A percentile compares a stretch with the other conserved stretches of the same genome.
Evolutionary conservation across 2,329 filamentous ascomycete genomes (phyloP).

Genomic region (Botryotinia globosa): DNA sequence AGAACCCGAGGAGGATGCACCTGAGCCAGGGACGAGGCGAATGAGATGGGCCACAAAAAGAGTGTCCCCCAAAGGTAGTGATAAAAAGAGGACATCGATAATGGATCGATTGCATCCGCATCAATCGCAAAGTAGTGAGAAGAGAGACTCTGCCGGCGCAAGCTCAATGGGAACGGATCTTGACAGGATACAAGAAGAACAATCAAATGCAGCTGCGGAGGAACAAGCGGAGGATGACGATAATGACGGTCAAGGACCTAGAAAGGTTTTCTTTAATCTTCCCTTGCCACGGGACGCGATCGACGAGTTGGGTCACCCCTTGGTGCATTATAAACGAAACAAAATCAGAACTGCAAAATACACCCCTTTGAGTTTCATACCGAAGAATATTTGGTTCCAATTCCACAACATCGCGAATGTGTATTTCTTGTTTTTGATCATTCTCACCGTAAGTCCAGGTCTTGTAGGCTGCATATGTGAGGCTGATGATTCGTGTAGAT

Average conservation of each 20-base stretch:
- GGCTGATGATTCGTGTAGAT: slow-evolving; percentile 57
- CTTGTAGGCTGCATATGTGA: slow-evolving; percentile 1
- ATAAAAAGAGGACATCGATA: slow-evolving; percentile 77
- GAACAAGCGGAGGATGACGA: slow-evolving; percentile 41
- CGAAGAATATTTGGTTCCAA: slow-evolving; percentile 96
- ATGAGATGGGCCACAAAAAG: slow-evolving; percentile 97
- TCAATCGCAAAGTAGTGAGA: slow-evolving; percentile 59
- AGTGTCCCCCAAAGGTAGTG: slow-evolving; percentile 70
- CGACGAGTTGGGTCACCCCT: slow-evolving; percentile 77
- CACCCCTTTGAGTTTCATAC: slow-evolving; percentile 89
- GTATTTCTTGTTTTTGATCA: slow-evolving; percentile 95
- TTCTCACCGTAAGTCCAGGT: slow-evolving; percentile 73
- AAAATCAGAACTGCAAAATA: slow-evolving; percentile 99
- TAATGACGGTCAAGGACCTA: slow-evolving; percentile 40
- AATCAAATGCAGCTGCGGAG: slow-evolving; percentile 25
- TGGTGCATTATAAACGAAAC: slow-evolving; percentile 74
- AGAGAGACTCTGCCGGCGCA: slow-evolving; percentile 49
- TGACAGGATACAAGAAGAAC: slow-evolving; percentile 35
- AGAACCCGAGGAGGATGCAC: slow-evolving; percentile 19
- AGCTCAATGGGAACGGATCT: slow-evolving; percentile 40
- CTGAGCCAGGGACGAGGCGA: slow-evolving; percentile 63
- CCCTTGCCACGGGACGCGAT: slow-evolving; percentile 71
- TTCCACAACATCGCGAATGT: slow-evolving; percentile 99
- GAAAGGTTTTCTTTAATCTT: slow-evolving; percentile 81
- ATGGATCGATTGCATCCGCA: slow-evolving; percentile 68